Base-by-base conservation (phyloP, 192 early-diverging fungal genomes). In the Umbelopsis isabellina region DNA sequence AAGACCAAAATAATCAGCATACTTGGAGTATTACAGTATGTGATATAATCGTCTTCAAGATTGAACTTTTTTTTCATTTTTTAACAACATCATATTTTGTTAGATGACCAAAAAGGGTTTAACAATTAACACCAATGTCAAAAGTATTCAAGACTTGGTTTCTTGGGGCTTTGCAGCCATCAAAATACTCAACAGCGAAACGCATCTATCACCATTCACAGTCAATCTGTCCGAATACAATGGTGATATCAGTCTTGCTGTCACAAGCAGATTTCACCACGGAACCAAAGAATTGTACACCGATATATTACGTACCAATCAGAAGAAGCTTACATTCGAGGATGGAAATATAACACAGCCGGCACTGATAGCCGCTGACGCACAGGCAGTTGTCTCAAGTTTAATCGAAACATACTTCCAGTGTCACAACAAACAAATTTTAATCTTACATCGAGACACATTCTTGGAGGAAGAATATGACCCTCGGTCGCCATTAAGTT, bases 61-160 rank as follows among this genome's bases (percentile, higher is more conserved):
- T 18, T 35, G 3, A 1, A 61, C 55, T 35, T 18, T 12, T 30
- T 6, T 2, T 37, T 37, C 2, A 12, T 35, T 35, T 27, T 11
- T 4, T n/a, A 1, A 27, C 3, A 3, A 30, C 27, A 30, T 30
- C 3, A 30, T n/a, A 11, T 18, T 18, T n/a, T n/a, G n/a, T n/a
- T 35, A 61, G 55, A 61, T 61, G 55, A 61, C 55, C 55, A 61
- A 61, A 61, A 15, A 61, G n/a, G 55, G 55, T 1, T 33, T 61
- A 30, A 61, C 55, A 15, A 61, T 61, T 25, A 61, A 61, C 13
- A 61, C 55, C 18, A 35, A 61, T 13, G 55, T 61, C 27, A 61
- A 61, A 33, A 35, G 23, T 4, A 30, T 61, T 15, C 25, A 33
- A 35, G 55, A 61, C 13, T 13, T 61, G 9, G 55, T 61, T n/a